A percentile compares a stretch with the other conserved stretches of the same genome.
Evolutionary conservation across 2,329 filamentous ascomycete genomes (phyloP).

Genomic region (Sporothrix curviconia): DNA sequence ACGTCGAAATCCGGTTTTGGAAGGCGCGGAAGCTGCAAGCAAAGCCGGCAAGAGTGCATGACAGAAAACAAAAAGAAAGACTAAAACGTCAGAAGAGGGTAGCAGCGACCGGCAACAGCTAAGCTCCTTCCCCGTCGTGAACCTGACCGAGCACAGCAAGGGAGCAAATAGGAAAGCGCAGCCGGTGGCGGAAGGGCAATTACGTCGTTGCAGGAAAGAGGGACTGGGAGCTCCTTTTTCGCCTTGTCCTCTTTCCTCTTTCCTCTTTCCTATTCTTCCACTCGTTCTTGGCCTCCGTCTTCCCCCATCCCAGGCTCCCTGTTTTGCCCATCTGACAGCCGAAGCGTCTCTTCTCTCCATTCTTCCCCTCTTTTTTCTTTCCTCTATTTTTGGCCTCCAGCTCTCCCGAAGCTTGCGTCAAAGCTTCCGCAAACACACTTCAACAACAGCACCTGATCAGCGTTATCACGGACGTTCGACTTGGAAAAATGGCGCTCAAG

Average conservation of each 20-base stretch:
- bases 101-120: not conserved
- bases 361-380: not conserved
- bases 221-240: not conserved
- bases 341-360: not conserved
- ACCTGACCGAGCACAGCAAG: not conserved
- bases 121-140: not conserved
- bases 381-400: too few relatives aligned
- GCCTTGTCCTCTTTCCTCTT: not conserved
- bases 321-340: not conserved
- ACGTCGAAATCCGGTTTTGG: too few relatives aligned
- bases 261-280: not conserved
- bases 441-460: too few relatives aligned
- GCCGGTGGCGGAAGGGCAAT: not conserved
- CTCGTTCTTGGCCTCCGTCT: not conserved
- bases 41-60: too few relatives aligned
- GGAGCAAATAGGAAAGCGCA: not conserved
- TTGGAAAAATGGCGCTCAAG: too few relatives aligned
- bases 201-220: slow-evolving; percentile 2
- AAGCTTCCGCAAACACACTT: too few relatives aligned
- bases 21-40: too few relatives aligned
- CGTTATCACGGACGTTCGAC: too few relatives aligned
- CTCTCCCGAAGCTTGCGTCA: too few relatives aligned
- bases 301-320: not conserved
- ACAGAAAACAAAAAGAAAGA: too few relatives aligned
- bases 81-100: not conserved